Evolutionary conservation across 2,329 filamentous ascomycete species (phyloP), one percentile per base, ranked within the genome.

Genomic region (Neurospora sp.): DNA sequence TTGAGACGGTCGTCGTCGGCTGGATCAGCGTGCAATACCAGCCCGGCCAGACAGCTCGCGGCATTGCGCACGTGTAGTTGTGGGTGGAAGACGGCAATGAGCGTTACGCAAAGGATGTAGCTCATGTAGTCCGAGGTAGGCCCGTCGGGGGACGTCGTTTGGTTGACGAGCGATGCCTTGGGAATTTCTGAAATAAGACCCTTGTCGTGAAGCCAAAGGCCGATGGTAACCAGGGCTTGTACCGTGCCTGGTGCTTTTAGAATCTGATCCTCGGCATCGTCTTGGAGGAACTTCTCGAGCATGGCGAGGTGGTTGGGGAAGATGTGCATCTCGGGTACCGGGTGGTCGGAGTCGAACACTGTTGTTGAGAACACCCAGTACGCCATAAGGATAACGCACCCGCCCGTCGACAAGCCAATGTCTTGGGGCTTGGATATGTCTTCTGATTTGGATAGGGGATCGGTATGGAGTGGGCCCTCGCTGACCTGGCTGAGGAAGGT

Each of bases 331-430:
- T 84, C 80, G 1, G 87, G 87, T 58, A 79, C 78, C 13, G 84
- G 81, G 68, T 84, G 82, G 73, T 86, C 82, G 6, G 87, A 84
- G 66, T 86, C 83, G 74, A 91, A 91, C 4, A 90, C 79, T 19
- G 88, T 83, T 0, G 86, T 83, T 0, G 89, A 87, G 74, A 90
- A 89, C 58, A 90, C 81, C 80, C 85, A 87, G 77, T 89, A 90
- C 8, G 86, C 85, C 17, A 88, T 79, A 42, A 91, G 80, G 72
- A 86, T 88, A 13, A 89, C 79, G 33, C 85, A 81, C 4, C 89
- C 89, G 5, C 85, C 84, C 0, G 85, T 85, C 0, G 89, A 89
- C 2, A 90, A 80, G 66, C 84, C 82, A 66, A 90, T 85, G 13
- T 84, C 82, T 15, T 84, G 82, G 0, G 84, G 81, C 17, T 67